These are phyloP conservation scores for Podospora comata DNA, from an alignment of 495 filamentous ascomycete species.

Conservation along the genomic window DNA sequence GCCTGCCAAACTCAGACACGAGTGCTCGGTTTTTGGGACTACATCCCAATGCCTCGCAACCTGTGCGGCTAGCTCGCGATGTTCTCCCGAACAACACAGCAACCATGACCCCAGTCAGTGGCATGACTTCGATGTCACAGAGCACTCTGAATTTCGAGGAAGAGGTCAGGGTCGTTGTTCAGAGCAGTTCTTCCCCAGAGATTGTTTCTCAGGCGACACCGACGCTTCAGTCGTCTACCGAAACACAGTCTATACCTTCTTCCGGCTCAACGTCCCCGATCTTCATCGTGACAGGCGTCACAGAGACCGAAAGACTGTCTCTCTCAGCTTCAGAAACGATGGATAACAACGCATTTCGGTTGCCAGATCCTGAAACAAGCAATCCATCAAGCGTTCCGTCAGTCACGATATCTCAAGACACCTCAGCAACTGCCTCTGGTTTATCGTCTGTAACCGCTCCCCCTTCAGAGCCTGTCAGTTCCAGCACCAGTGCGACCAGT, in stretches of 20 bases:
- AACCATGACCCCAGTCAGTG: not conserved
- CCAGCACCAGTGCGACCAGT: not conserved
- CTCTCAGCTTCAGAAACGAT: not conserved
- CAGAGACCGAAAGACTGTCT: not conserved
- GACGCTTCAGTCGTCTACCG: not conserved
- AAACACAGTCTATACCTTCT: not conserved
- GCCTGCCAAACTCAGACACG: conserved; percentile 34
- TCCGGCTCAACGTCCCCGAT: not conserved
- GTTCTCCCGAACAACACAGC: not conserved
- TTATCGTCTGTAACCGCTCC: not conserved
- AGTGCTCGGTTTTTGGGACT: conserved; percentile 23
- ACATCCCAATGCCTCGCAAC: conserved; percentile 17
- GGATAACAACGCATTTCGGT: not conserved
- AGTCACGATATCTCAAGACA: not conserved
- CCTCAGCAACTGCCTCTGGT: not conserved
- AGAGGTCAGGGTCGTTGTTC: not conserved
- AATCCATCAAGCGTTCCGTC: not conserved
- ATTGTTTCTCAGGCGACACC: not conserved
- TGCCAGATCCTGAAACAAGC: not conserved
- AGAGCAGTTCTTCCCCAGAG: not conserved
- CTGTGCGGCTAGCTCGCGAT: conserved; percentile 1
- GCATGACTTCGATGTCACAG: not conserved
- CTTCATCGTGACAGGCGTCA: not conserved
- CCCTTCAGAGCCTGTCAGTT: not conserved
- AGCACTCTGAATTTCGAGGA: not conserved